These are phyloP conservation scores for Pseudozyma tsukubaensis DNA, from an alignment of 1,284 basidiomycete genomes.

Conservation along the genomic window DNA sequence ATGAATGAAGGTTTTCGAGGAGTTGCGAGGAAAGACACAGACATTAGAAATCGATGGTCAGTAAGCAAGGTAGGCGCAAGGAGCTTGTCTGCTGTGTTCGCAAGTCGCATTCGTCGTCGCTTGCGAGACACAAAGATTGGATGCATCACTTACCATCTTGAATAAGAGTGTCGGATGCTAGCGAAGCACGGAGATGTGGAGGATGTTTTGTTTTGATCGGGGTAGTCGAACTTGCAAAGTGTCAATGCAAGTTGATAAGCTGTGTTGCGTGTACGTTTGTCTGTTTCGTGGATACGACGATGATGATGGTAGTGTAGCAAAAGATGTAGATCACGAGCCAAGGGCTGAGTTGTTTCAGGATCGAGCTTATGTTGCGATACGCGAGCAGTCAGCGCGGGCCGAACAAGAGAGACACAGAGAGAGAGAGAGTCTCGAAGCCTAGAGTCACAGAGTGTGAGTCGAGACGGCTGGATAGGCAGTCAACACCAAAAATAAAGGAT, in stretches of 20 bases:
- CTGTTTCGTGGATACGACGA: slow-evolving; percentile 6
- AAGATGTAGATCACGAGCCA: not conserved
- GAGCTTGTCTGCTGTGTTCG: not conserved
- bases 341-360: slow-evolving; percentile 18
- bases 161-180: slow-evolving; percentile 10
- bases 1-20: not conserved
- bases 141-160: slow-evolving; percentile 34
- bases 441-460: too few relatives aligned
- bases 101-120: not conserved
- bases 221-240: slow-evolving; percentile 11
- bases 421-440: not conserved
- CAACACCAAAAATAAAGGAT: not conserved
- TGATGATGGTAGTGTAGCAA: slow-evolving; percentile 9
- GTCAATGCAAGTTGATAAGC: slow-evolving; percentile 7
- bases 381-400: not conserved
- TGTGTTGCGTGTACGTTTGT: slow-evolving; percentile 1
- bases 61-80: too few relatives aligned
- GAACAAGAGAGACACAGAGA: not conserved
- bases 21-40: too few relatives aligned
- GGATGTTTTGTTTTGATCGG: not conserved
- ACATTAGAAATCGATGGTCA: too few relatives aligned
- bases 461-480: slow-evolving; percentile 3
- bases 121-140: not conserved
- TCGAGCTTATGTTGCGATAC: slow-evolving; percentile 5
- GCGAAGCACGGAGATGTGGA: not conserved